Percentiles rank a stretch among this genome's conserved stretches.
Conservation (phyloP, 495 filamentous ascomycete species). For the Stereocaulon alpinum region DNA sequence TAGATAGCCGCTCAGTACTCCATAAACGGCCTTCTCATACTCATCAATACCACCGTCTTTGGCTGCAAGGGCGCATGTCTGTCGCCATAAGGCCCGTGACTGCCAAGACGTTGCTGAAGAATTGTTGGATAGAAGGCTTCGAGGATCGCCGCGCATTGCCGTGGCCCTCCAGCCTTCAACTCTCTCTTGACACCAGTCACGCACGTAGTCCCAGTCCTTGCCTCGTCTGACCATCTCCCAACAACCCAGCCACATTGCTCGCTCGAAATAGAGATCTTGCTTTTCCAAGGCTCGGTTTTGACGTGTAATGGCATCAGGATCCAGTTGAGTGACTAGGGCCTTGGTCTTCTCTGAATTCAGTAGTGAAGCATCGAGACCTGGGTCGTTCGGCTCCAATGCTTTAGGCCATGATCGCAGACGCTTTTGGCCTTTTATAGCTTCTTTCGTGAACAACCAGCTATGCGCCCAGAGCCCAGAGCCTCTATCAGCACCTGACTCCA, state of each 20-base stretch:
- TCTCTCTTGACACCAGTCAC: constrained; percentile 68
- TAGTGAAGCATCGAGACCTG: constrained; percentile 45
- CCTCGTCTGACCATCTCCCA: constrained; percentile 84
- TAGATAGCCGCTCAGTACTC: constrained; percentile 72
- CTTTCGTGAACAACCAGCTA: constrained; percentile 86
- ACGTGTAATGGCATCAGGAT: constrained; percentile 78
- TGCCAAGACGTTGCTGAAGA: constrained; percentile 12
- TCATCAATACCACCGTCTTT: constrained; percentile 54
- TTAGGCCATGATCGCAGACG: constrained; percentile 56
- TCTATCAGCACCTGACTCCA: constrained; percentile 51
- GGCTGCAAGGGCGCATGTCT: constrained; percentile 70
- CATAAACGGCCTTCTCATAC: constrained; percentile 84
- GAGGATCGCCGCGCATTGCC: constrained; percentile 43
- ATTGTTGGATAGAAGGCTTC: background rate
- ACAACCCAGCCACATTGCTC: constrained; percentile 75
- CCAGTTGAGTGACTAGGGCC: constrained; percentile 74
- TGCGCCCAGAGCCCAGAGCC: constrained; percentile 60
- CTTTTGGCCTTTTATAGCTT: constrained; percentile 83
- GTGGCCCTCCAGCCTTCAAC: constrained; percentile 79
- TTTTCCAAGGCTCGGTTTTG: constrained; percentile 63
- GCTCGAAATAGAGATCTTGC: constrained; percentile 76
- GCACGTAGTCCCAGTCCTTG: constrained; percentile 55
- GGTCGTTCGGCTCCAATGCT: constrained; percentile 47
- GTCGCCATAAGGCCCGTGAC: constrained; percentile 60
- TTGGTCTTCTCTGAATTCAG: constrained; percentile 48